Evolutionary conservation across 805 yeast species (phyloP).

Genomic region (Candida maesae): DNA sequence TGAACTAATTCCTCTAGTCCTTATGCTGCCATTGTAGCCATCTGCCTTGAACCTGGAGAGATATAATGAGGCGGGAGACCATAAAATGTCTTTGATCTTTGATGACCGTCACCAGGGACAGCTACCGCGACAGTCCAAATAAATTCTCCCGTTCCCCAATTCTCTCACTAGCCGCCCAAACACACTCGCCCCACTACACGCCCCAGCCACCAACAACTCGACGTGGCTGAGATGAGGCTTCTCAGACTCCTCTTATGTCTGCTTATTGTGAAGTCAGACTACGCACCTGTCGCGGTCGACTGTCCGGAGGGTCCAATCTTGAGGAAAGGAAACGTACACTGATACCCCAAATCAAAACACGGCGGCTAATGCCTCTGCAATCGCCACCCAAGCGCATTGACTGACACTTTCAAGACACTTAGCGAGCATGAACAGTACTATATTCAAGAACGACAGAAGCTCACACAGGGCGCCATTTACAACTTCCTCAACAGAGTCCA

Average conservation of each 20-base stretch:
- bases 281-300: conserved; percentile 25
- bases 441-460: conserved; percentile 27
- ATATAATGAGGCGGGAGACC: too few species aligned
- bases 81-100: too few species aligned
- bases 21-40: too few species aligned
- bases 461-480: conserved; percentile 30
- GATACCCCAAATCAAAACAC: conserved; percentile 4
- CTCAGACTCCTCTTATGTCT: background rate
- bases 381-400: background rate
- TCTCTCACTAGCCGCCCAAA: too few species aligned
- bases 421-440: conserved; percentile 25
- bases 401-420: conserved; percentile 7
- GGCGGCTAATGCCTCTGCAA: background rate
- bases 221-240: too few species aligned
- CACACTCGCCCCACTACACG: too few species aligned
- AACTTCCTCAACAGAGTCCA: conserved; percentile 29
- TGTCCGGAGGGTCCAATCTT: conserved; percentile 27
- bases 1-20: too few species aligned
- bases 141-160: too few species aligned
- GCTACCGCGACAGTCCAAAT: too few species aligned
- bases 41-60: too few species aligned
- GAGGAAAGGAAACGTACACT: conserved; percentile 17
- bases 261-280: conserved; percentile 7
- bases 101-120: too few species aligned
- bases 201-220: too few species aligned